Conservation (phyloP, 140 eudicot genomes). For the Erigeron philadelphicus region DNA sequence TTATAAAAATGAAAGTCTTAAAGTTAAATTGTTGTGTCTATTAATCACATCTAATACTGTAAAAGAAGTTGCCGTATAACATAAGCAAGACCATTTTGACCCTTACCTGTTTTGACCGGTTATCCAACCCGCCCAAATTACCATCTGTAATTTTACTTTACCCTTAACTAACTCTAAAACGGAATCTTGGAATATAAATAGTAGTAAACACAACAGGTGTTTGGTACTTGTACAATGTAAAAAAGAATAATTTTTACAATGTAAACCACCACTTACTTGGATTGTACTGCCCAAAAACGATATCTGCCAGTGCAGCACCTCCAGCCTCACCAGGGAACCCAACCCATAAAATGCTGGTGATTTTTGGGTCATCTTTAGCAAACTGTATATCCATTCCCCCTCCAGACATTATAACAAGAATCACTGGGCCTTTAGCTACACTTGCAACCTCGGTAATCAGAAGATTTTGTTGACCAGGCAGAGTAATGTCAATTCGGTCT, state of each 20-base stretch:
- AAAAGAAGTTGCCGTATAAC: no score
- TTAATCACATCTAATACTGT: no score
- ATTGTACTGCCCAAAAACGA: conserved; percentile 63
- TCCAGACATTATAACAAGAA: conserved; percentile 90
- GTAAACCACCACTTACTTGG: conserved; percentile 47
- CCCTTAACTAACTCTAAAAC: neutral
- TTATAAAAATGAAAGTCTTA: no score
- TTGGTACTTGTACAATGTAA: neutral
- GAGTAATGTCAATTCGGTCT: conserved; percentile 58
- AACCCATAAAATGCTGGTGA: conserved; percentile 76
- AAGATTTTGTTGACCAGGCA: conserved; percentile 74
- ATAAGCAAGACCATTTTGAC: no score
- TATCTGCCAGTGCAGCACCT: conserved; percentile 89
- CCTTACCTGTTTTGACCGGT: neutral
- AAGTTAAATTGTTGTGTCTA: no score
- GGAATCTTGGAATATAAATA: neutral
- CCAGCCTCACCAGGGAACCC: conserved; percentile 99
- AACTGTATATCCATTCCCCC: conserved; percentile 88
- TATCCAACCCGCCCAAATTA: neutral
- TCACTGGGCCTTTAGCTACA: conserved; percentile 80
- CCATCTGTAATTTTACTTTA: neutral
- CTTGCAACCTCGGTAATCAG: conserved; percentile 49
- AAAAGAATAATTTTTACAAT: neutral
- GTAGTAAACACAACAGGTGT: neutral
- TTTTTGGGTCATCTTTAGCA: conserved; percentile 68